Evolutionary conservation across 1,284 basidiomycete species (phyloP).

Genomic region (Porodaedalea pini): DNA sequence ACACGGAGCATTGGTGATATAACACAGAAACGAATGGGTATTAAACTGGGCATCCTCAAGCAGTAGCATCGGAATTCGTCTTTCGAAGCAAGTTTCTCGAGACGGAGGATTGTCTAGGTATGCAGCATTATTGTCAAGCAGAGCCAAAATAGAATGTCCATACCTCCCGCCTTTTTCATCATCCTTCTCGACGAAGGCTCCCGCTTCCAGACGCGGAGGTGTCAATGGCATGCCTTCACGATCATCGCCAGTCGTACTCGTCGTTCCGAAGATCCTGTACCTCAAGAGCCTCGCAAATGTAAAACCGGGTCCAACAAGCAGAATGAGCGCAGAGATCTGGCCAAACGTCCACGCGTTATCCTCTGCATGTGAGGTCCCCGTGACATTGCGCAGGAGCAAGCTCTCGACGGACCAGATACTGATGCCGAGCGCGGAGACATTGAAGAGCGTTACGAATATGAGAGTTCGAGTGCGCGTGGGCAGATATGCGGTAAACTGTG

Average conservation of each 20-base stretch:
- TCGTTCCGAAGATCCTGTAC: background rate
- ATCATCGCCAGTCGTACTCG: background rate
- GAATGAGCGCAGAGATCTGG: constrained; percentile 17
- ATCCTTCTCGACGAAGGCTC: background rate
- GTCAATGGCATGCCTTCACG: constrained; percentile 11
- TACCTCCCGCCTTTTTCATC: background rate
- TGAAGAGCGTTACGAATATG: constrained; percentile 17
- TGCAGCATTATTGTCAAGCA: background rate
- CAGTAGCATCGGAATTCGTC: background rate
- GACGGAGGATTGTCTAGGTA: background rate
- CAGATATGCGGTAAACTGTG: background rate
- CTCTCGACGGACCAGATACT: constrained; percentile 18
- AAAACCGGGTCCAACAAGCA: constrained; percentile 17
- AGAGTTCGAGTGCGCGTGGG: background rate
- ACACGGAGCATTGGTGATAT: background rate
- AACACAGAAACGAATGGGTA: background rate
- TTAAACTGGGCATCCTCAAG: background rate
- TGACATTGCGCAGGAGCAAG: constrained; percentile 12
- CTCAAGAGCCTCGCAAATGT: constrained; percentile 13
- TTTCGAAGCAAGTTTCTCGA: background rate
- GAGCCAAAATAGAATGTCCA: background rate
- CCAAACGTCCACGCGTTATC: constrained; percentile 19
- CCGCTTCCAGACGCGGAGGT: background rate
- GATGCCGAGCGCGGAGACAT: constrained; percentile 10
- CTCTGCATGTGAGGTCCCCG: background rate